These are phyloP conservation scores for Candida tropicalis DNA, from an alignment of 1,139 yeast species.

Conservation along the genomic window DNA sequence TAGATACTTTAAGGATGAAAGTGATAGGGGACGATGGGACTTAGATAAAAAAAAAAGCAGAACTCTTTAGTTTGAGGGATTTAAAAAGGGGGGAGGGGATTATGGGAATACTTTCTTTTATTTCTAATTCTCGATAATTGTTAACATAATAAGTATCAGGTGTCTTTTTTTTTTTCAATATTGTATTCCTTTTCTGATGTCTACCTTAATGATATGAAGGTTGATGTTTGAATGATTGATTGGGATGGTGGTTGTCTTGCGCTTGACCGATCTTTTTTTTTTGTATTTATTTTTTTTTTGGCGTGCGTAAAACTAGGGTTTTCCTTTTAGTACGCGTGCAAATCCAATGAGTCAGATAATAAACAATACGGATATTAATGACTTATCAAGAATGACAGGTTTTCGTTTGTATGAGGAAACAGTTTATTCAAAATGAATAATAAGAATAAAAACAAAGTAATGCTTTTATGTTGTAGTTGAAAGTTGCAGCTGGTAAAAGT, in stretches of 20 bases:
- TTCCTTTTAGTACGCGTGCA: background rate
- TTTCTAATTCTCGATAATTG: background rate
- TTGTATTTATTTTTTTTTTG: too few species aligned
- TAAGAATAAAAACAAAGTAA: background rate
- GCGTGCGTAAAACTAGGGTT: background rate
- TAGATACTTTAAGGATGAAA: too few species aligned
- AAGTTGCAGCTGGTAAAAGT: constrained; percentile 1
- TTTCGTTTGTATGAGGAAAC: background rate
- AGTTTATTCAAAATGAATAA: too few species aligned
- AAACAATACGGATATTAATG: background rate
- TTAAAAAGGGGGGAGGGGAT: too few species aligned
- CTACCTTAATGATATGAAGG: background rate
- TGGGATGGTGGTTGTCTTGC: background rate
- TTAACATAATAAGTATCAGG: background rate
- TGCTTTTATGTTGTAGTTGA: background rate
- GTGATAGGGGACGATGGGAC: background rate
- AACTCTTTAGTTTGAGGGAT: background rate
- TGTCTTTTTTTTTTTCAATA: background rate
- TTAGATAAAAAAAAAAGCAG: background rate
- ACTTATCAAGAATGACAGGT: background rate
- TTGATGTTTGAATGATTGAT: background rate
- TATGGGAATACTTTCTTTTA: background rate
- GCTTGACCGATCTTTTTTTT: background rate
- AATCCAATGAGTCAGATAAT: background rate
- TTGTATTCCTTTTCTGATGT: background rate